These are phyloP conservation scores for Danielozyma ontarioensis DNA, from an alignment of 805 yeast genomes.

Conservation along the genomic window DNA sequence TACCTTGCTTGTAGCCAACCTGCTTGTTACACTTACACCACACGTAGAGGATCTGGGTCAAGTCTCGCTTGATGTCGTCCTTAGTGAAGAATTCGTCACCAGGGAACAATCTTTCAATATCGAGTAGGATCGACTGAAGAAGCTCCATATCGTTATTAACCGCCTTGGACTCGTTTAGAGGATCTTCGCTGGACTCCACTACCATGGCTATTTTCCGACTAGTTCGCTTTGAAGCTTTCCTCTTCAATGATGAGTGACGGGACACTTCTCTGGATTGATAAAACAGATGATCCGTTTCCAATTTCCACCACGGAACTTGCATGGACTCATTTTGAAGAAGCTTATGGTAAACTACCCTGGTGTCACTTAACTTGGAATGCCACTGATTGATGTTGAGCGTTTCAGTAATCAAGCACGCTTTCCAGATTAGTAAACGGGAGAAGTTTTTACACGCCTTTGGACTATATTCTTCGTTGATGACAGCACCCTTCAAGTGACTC, in stretches of 20 bases:
- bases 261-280: constrained; percentile 8
- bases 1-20: constrained; percentile 46
- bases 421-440: constrained; percentile 34
- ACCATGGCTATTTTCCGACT: too few relatives aligned
- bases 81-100: constrained; percentile 31
- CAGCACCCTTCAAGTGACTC: constrained; percentile 18
- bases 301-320: constrained; percentile 33
- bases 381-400: constrained; percentile 29
- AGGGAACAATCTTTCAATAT: constrained; percentile 50
- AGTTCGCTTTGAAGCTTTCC: too few relatives aligned
- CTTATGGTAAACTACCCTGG: constrained; percentile 32
- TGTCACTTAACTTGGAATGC: constrained; percentile 22
- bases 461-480: constrained; percentile 24
- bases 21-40: constrained; percentile 47
- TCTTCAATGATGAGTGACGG: background rate
- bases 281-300: constrained; percentile 25
- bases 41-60: constrained; percentile 41
- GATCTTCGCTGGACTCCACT: background rate
- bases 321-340: constrained; percentile 22
- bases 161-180: too few relatives aligned
- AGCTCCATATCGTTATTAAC: constrained; percentile 36
- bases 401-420: constrained; percentile 30
- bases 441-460: constrained; percentile 15
- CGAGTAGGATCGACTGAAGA: constrained; percentile 41
- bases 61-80: constrained; percentile 16